A percentile compares a stretch with the other conserved stretches of the same genome.
Evolutionary conservation across 2,329 filamentous ascomycete species (phyloP).

Genomic region (Stemphylium beticola): DNA sequence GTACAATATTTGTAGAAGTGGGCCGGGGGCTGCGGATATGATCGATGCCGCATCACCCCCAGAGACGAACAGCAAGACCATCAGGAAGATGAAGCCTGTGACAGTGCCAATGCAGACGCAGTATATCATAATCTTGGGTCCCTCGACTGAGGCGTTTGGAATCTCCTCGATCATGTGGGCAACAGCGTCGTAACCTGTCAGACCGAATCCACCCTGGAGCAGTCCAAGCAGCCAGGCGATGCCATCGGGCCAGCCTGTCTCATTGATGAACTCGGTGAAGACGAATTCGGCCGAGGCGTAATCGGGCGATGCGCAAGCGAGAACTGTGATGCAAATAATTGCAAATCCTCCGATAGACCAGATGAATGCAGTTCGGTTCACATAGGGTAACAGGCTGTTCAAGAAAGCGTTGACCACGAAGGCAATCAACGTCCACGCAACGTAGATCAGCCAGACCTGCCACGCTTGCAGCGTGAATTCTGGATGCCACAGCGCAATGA

Average conservation of each 20-base stretch:
- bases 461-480: slow-evolving; percentile 65
- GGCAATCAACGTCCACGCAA: slow-evolving; percentile 66
- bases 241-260: slow-evolving; percentile 72
- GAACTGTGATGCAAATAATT: slow-evolving; percentile 71
- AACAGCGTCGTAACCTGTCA: slow-evolving; percentile 62
- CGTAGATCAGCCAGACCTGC: slow-evolving; percentile 77
- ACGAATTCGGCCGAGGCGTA: slow-evolving; percentile 70
- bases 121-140: slow-evolving; percentile 70
- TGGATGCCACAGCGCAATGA: slow-evolving; percentile 67
- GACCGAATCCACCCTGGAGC: slow-evolving; percentile 61
- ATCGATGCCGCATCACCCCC: slow-evolving; percentile 61
- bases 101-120: slow-evolving; percentile 68
- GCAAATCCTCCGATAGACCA: slow-evolving; percentile 74
- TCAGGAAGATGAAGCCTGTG: slow-evolving; percentile 68
- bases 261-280: slow-evolving; percentile 71
- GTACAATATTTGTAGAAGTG: slow-evolving; percentile 67
- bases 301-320: slow-evolving; percentile 69
- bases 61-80: slow-evolving; percentile 68
- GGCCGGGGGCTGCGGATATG: slow-evolving; percentile 62
- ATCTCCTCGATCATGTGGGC: slow-evolving; percentile 67
- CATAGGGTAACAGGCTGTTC: slow-evolving; percentile 65
- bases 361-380: slow-evolving; percentile 73
- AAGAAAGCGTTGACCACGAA: slow-evolving; percentile 71
- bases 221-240: slow-evolving; percentile 60
- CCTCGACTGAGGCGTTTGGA: slow-evolving; percentile 63